Conservation (phyloP, 495 filamentous ascomycete species). For the Aspergillus olivimuriae region DNA sequence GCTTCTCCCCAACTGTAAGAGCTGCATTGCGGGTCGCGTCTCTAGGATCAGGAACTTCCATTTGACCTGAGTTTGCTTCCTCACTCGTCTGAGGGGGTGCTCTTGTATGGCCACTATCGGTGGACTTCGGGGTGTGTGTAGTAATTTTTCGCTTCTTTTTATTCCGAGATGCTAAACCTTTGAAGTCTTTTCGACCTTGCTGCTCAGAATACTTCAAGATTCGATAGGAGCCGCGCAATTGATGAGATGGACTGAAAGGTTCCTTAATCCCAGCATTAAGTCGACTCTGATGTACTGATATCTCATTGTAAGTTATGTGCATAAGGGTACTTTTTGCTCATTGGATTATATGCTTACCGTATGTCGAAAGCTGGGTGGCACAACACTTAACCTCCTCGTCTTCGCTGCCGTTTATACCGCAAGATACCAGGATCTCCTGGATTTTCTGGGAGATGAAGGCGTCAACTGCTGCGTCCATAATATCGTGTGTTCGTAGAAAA, state of each 20-base stretch:
- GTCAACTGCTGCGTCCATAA: not conserved
- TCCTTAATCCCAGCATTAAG: not conserved
- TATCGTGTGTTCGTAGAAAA: too few species aligned
- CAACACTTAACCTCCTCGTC: not conserved
- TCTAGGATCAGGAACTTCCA: too few species aligned
- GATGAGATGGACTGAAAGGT: not conserved
- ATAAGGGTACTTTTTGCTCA: too few species aligned
- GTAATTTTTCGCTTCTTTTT: not conserved
- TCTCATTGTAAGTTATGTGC: not conserved
- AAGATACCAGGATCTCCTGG: not conserved
- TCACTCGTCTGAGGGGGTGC: too few species aligned
- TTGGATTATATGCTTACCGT: not conserved
- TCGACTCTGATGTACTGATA: not conserved
- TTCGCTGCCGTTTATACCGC: not conserved
- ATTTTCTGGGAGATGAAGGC: not conserved
- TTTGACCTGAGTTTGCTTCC: too few species aligned
- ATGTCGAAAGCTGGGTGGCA: not conserved
- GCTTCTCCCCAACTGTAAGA: too few species aligned
- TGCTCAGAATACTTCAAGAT: not conserved
- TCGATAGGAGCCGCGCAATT: not conserved
- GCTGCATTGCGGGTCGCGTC: too few species aligned
- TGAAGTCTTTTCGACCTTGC: not conserved
- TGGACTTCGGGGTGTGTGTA: not conserved
- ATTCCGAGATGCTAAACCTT: not conserved
- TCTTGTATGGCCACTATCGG: not conserved